Conservation (phyloP, 1,139 yeast species). For the Protomyces macrosporus region DNA sequence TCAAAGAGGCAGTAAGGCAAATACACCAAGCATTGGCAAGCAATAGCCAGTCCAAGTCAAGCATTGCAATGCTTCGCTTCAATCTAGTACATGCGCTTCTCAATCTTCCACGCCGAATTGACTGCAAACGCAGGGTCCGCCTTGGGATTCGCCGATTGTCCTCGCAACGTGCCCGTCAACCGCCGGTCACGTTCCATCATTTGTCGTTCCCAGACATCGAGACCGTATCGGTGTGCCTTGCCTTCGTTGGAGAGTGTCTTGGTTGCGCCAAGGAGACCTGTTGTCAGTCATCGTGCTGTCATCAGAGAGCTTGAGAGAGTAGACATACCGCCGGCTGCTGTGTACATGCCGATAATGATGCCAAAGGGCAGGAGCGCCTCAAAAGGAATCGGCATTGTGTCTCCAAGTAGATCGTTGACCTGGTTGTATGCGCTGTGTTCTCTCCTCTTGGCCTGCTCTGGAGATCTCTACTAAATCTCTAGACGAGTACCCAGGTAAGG, state of each 20-base stretch:
- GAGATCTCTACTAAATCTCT: too few species aligned
- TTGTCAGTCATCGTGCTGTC: background rate
- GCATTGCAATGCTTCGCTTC: too few species aligned
- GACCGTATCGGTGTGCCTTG: conserved; percentile 21
- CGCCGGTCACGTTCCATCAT: conserved; percentile 29
- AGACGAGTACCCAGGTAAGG: too few species aligned
- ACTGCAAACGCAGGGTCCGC: conserved; percentile 23
- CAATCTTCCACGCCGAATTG: conserved; percentile 23
- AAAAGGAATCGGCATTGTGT: conserved; percentile 25
- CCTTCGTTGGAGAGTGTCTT: conserved; percentile 25
- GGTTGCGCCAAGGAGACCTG: conserved; percentile 24
- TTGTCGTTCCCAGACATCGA: conserved; percentile 27
- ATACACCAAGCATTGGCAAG: too few species aligned
- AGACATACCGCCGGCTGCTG: conserved; percentile 21
- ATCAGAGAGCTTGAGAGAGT: background rate
- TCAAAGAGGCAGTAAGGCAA: too few species aligned
- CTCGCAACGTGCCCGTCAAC: conserved; percentile 24
- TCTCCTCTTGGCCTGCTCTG: too few species aligned
- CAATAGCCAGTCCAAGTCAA: too few species aligned
- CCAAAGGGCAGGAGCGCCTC: conserved; percentile 28
- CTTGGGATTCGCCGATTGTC: conserved; percentile 16
- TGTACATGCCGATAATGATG: conserved; percentile 27
- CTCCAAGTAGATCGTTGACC: background rate
- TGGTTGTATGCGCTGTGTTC: too few species aligned
- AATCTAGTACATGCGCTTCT: background rate